phyloP scores from a whole-genome alignment of 2,329 filamentous ascomycete genomes.

The Shiraia bambusicola region DNA sequence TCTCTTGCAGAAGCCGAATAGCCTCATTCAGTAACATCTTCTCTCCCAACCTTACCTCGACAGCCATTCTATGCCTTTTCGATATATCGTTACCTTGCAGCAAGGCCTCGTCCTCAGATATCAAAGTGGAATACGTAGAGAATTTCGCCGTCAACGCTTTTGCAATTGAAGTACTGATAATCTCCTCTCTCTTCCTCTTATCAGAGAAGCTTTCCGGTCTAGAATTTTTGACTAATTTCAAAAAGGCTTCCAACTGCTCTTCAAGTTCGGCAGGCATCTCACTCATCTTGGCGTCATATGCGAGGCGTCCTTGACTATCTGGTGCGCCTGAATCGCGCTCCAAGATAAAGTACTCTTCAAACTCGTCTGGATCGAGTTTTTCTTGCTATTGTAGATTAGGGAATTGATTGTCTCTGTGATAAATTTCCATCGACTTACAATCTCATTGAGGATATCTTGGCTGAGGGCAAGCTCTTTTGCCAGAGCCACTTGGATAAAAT shows the following conservation, averaged over 20 bases:
- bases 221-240: slow-evolving; percentile 18
- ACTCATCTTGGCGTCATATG: slow-evolving; percentile 8
- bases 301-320: slow-evolving; percentile 17
- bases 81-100: slow-evolving; percentile 6
- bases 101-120: slow-evolving; percentile 14
- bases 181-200: slow-evolving; percentile 17
- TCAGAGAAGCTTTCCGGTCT: slow-evolving; percentile 8
- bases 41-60: slow-evolving; percentile 23
- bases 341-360: slow-evolving; percentile 21
- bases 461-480: slow-evolving; percentile 5
- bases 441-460: slow-evolving; percentile 3
- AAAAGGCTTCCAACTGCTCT: slow-evolving; percentile 16
- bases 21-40: slow-evolving; percentile 21
- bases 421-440: slow-evolving; percentile 10
- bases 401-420: too few species aligned
- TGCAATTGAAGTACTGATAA: slow-evolving; percentile 7
- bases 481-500: slow-evolving; percentile 12
- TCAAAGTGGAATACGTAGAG: slow-evolving; percentile 13
- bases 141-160: slow-evolving; percentile 17
- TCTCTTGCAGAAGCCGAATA: slow-evolving; percentile 5
- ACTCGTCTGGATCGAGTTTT: slow-evolving; percentile 9
- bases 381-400: slow-evolving; percentile 7
- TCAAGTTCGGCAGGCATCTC: slow-evolving; percentile 20
- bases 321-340: slow-evolving; percentile 28
- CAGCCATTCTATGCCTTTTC: slow-evolving; percentile 21